Conservation (phyloP, 2,329 filamentous ascomycete species). For the Phialophora expanda region DNA sequence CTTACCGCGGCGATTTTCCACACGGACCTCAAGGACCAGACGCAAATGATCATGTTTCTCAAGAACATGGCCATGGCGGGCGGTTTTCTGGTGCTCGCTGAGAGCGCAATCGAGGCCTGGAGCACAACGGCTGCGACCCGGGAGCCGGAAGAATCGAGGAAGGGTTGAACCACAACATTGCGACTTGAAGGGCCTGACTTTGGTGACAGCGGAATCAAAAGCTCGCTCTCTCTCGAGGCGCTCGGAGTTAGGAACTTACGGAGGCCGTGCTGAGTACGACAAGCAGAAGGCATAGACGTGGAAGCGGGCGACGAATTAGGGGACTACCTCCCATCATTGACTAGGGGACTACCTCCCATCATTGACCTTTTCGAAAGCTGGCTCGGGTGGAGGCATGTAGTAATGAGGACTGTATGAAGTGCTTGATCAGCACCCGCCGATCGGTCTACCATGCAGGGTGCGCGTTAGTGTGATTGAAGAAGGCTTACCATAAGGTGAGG, state of each 20-base stretch:
- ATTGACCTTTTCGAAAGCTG: not conserved
- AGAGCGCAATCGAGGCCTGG: not conserved
- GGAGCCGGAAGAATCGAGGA: not conserved
- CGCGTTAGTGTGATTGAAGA: not conserved
- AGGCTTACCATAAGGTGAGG: not conserved
- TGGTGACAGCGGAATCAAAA: not conserved
- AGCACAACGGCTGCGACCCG: not conserved
- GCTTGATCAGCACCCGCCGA: not conserved
- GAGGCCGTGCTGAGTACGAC: not conserved
- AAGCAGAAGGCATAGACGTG: not conserved
- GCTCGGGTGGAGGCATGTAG: not conserved
- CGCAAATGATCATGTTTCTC: conserved; percentile 11
- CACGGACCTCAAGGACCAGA: conserved; percentile 7
- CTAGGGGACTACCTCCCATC: not conserved
- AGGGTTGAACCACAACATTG: not conserved
- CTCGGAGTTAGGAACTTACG: not conserved
- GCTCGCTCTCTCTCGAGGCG: not conserved
- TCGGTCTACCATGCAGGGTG: not conserved
- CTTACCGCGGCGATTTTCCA: conserved; percentile 11
- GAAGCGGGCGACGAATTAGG: not conserved
- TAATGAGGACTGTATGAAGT: not conserved
- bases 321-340: not conserved
- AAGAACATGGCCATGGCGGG: conserved; percentile 14
- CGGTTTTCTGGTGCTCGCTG: conserved; percentile 6
- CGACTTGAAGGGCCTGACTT: not conserved